Evolutionary conservation across 441 rosid genomes (phyloP), one percentile per base, ranked within the genome.

Genomic region (Adansonia grandidieri): DNA sequence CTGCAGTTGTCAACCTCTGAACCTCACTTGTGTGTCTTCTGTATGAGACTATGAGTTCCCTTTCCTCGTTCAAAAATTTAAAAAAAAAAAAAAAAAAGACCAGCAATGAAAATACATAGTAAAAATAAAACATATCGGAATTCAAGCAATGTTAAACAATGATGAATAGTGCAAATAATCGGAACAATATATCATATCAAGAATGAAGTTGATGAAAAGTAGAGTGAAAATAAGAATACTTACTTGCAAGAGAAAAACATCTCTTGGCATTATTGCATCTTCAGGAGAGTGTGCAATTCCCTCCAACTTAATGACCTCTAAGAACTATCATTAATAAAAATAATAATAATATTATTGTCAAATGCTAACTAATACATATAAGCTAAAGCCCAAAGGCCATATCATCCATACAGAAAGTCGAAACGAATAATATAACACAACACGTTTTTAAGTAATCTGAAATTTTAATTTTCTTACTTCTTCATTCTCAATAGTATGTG

Each of bases 221-320:
- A 24, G 28, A 24, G 47, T 5, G 60, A 2, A 60, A 24, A 50
- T n/a, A 15, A 8, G 15, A 72, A 76, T 22, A 79, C 90, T 81
- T 82, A 93, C 99, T 86, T 96, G 98, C 86, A 96, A 79, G 77
- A 93, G 97, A 80, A 93, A 94, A 83, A 92, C 84, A 57, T 96
- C 99, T 79, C 93, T 87, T 1, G 98, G 97, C 84, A 96, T 84
- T 5, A 94, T 81, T 54, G 92, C 82, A 28, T 96, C 98, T 85
- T 96, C 99, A 57, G 93, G 96, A 85, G 92, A 87, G 80, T 91
- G 92, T 67, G 87, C 88, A 63, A 89, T 85, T 32, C 37, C 37
- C 37, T 32, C 37, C 37, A 32, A 32, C 37, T 32, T 32, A 32
- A 32, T 32, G 37, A 32, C 37, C 37, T 32, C 37, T 32, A 32